Conservation (phyloP, 805 yeast genomes). For the Saccharomyces cerevisiae region DNA sequence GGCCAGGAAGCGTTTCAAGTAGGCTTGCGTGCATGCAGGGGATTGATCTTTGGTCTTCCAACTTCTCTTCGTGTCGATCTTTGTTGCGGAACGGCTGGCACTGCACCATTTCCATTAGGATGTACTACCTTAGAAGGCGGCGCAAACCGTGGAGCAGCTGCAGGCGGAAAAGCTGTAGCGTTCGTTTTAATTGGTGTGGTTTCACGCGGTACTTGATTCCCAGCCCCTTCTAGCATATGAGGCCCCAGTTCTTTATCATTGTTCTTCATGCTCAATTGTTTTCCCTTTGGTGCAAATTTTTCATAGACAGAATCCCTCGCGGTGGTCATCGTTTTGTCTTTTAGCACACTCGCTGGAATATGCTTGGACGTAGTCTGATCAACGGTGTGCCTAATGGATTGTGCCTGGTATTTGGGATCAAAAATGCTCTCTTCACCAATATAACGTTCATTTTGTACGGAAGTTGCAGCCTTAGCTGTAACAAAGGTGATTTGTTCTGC, state of each 20-base stretch:
- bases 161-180: not conserved
- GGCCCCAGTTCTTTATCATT: not conserved
- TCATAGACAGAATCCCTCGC: constrained; percentile 21
- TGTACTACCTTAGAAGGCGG: constrained; percentile 22
- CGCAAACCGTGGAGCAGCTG: constrained; percentile 14
- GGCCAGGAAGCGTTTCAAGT: not conserved
- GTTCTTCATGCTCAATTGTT: constrained; percentile 8
- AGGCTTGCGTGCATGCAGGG: constrained; percentile 11
- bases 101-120: constrained; percentile 13
- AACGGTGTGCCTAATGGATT: constrained; percentile 48
- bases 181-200: not conserved
- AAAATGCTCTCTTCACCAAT: constrained; percentile 37
- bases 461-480: constrained; percentile 56
- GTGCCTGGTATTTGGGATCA: constrained; percentile 50
- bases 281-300: constrained; percentile 29
- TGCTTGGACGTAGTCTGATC: constrained; percentile 66
- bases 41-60: constrained; percentile 27
- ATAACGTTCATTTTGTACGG: constrained; percentile 39
- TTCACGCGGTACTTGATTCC: not conserved
- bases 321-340: constrained; percentile 17
- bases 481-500: constrained; percentile 40
- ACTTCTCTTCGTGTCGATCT: constrained; percentile 20
- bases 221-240: not conserved
- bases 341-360: constrained; percentile 28
- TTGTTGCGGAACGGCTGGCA: constrained; percentile 2